Base-by-base conservation (phyloP, 139 green algal species). In the Chlamydomonas sphaeroides region DNA sequence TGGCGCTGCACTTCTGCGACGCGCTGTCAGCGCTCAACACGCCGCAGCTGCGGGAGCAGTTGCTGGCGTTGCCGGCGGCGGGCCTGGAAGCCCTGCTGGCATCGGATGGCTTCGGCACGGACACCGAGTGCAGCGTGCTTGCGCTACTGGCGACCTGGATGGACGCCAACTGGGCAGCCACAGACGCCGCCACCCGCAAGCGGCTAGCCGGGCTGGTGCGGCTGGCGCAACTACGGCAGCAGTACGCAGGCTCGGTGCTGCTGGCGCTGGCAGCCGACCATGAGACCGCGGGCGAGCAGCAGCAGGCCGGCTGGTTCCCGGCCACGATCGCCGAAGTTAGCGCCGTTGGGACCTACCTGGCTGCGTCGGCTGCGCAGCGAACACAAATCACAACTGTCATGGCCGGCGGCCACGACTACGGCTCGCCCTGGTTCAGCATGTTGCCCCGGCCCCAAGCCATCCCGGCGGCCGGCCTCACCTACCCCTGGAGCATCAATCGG, bases 81-180 rank as follows among this genome's bases (percentile, higher is more conserved):
- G 57, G 49, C 26, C 11, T 80, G 73, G 57, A 69, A 38, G 57
- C 18, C 0, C 73, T 80, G 38, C 39, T 80, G 57, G 28, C 33
- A 10, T 68, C 53, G 0, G 39, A 65, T 15, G 38, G 5, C 28
- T 41, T 80, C 0, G 49, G 73, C 1, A 69, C 73, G 20, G 73
- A 80, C 57, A 59, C 1, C 57, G 73, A 80, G 56, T 26, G 6
- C 57, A 69, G 57, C 59, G 57, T 80, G 36, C 8, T 69, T 23
- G 17, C 48, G 7, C 56, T 80, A 39, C 73, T 80, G 28, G 73
- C 57, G 28, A 36, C 33, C 5, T 69, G 73, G 73, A 25, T 69
- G 10, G 28, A 28, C 1, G 56, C 73, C 57, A 79, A 79, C 71
- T 17, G 1, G 17, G 56, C 56, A 3, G 25, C 25, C 56, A 28